These are phyloP conservation scores for Zelopaecilomyces penicillatus DNA, from an alignment of 2,329 filamentous ascomycete species.

Conservation along the genomic window DNA sequence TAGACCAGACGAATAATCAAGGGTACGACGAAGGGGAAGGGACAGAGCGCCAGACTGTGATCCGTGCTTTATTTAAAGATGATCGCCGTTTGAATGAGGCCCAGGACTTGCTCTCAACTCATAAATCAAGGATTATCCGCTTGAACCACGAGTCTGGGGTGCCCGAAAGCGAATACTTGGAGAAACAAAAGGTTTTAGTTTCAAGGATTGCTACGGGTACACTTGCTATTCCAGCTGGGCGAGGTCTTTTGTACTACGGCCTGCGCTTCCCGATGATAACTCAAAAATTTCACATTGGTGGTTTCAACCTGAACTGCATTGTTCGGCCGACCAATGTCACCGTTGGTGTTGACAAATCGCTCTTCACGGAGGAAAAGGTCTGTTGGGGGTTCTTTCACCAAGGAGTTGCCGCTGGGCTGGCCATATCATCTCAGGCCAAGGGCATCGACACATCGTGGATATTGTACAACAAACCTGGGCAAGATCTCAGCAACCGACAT, in stretches of 20 bases:
- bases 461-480: constrained; percentile 84
- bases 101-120: constrained; percentile 74
- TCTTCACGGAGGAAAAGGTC: constrained; percentile 91
- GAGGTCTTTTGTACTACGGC: constrained; percentile 81
- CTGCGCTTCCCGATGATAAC: constrained; percentile 82
- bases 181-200: constrained; percentile 85
- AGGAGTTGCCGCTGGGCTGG: constrained; percentile 83
- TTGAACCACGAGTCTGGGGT: constrained; percentile 67
- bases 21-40: constrained; percentile 73
- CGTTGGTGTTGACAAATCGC: constrained; percentile 79
- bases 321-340: constrained; percentile 90
- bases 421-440: constrained; percentile 80
- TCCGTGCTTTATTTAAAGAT: constrained; percentile 80
- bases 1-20: constrained; percentile 50
- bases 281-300: constrained; percentile 80
- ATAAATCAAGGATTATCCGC: constrained; percentile 69
- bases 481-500: constrained; percentile 89
- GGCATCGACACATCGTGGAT: constrained; percentile 99
- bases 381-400: constrained; percentile 99
- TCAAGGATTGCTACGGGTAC: constrained; percentile 81
- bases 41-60: constrained; percentile 73
- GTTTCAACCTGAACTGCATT: constrained; percentile 84
- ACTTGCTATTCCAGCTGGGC: constrained; percentile 78
- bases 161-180: constrained; percentile 79
- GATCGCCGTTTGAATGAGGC: constrained; percentile 87